phyloP scores from a whole-genome alignment of 805 yeast genomes.

The Nakazawaea ishiwadae region DNA sequence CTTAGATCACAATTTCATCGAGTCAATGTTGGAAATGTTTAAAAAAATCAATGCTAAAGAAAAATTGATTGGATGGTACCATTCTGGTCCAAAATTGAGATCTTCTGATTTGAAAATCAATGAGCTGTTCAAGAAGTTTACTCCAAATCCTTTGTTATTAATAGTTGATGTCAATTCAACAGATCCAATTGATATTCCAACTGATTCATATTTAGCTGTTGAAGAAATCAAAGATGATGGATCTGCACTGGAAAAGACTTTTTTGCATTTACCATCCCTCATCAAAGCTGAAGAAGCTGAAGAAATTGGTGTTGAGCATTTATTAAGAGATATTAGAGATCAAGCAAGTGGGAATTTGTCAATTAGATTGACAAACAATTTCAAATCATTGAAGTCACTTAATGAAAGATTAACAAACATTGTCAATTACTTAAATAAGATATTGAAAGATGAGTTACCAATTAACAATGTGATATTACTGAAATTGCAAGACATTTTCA shows the following conservation, averaged over 20 bases:
- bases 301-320: conserved; percentile 97
- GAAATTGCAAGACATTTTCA: conserved; percentile 90
- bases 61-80: conserved; percentile 98
- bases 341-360: conserved; percentile 95
- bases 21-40: conserved; percentile 96
- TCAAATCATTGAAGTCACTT: conserved; percentile 82
- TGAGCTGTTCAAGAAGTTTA: conserved; percentile 81
- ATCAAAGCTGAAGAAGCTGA: conserved; percentile 99
- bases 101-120: conserved; percentile 88
- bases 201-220: conserved; percentile 89
- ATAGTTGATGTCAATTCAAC: conserved; percentile 89
- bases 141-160: conserved; percentile 74
- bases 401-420: conserved; percentile 77
- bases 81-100: conserved; percentile 90
- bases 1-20: conserved; percentile 92
- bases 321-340: conserved; percentile 89
- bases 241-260: conserved; percentile 85
- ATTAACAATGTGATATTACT: conserved; percentile 88
- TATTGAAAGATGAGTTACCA: conserved; percentile 68
- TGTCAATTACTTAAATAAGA: conserved; percentile 70
- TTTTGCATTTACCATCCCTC: conserved; percentile 79
- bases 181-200: conserved; percentile 81
- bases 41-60: conserved; percentile 97
- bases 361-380: conserved; percentile 80
- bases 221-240: conserved; percentile 98